Evolutionary conservation across 768 basidiomycete species (phyloP).

Genomic region (Leccinum barrowsii): DNA sequence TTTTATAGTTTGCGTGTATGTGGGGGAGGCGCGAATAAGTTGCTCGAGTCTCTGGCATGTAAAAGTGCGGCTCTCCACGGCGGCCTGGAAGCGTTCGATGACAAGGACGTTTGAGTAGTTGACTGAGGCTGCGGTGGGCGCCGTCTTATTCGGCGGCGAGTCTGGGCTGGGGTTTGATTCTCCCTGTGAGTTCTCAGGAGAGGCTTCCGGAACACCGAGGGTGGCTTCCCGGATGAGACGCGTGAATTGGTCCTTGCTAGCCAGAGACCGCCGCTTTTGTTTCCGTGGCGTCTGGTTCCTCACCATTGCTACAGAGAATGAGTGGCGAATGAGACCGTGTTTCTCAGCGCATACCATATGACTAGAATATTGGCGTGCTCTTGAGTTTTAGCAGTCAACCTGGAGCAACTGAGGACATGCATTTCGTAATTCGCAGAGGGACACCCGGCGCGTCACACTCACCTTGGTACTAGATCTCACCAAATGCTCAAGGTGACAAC

Average conservation of each 20-base stretch:
- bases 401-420: not conserved
- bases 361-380: not conserved
- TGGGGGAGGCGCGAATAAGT: constrained; percentile 21
- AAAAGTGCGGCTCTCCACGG: constrained; percentile 25
- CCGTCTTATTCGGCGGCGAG: not conserved
- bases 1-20: constrained; percentile 20
- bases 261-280: constrained; percentile 23
- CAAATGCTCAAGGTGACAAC: not conserved
- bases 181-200: not conserved
- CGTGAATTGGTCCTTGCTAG: constrained; percentile 21
- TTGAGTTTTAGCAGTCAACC: not conserved
- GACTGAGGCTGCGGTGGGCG: constrained; percentile 5
- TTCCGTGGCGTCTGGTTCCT: constrained; percentile 20
- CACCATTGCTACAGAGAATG: constrained; percentile 8
- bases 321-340: not conserved
- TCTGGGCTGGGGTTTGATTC: constrained; percentile 3
- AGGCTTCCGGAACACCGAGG: not conserved
- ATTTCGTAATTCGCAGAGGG: not conserved
- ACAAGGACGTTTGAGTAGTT: constrained; percentile 25
- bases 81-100: constrained; percentile 27
- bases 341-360: constrained; percentile 2
- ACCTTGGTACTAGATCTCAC: constrained; percentile 2
- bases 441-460: not conserved
- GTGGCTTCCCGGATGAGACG: constrained; percentile 22
- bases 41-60: constrained; percentile 29